Base-by-base conservation (phyloP, 2,329 filamentous ascomycete species). In the Colletotrichum sansevieriae region DNA sequence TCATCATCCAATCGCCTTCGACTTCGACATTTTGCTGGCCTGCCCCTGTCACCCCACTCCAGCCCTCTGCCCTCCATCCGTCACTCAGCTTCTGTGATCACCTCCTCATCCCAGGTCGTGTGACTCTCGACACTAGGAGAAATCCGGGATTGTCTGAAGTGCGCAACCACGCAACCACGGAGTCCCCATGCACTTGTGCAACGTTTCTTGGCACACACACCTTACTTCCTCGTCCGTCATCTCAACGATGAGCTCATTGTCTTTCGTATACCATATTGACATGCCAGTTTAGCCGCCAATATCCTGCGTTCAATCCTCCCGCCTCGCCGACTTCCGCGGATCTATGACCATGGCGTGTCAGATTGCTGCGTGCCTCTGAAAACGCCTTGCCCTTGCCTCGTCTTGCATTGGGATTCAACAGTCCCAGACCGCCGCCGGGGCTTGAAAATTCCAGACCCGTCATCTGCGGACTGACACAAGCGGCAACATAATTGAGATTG, bases 141-240 rank as follows among this genome's bases (percentile, higher is more conserved):
- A 49, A 59, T 43, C 66, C 43, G 62, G 66, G 41, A 56, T 54
- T 69, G 66, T 68, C 55, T 65, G 41, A 65, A 68, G 62, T 65
- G 55, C 63, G 55, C 43, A 10, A 56, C 62, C 55, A 60, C 61
- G 33, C 62, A 65, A 43, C 55, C 62, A 69, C 61, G 66, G 66
- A 65, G 49, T 41, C 47, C 56, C 62, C 66, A 69, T 66, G 63
- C 56, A 66, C 25, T 46, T 56, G 66, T 61, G 66, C 44, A 66
- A 69, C 66, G 49, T 66, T 66, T 61, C 62, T 66, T 66, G 62
- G 62, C 62, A 61, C 11, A 55, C 41, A 60, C 63, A 61, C 55
- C 55, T 20, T 49, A 22, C 37, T 22, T 56, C 49, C 49, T 66
- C 55, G 37, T 39, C 62, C 66, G n/a, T 56, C 55, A 61, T 61